Evolutionary conservation across 116 monocot genomes (phyloP).

Genomic region (Thalassia testudinum): DNA sequence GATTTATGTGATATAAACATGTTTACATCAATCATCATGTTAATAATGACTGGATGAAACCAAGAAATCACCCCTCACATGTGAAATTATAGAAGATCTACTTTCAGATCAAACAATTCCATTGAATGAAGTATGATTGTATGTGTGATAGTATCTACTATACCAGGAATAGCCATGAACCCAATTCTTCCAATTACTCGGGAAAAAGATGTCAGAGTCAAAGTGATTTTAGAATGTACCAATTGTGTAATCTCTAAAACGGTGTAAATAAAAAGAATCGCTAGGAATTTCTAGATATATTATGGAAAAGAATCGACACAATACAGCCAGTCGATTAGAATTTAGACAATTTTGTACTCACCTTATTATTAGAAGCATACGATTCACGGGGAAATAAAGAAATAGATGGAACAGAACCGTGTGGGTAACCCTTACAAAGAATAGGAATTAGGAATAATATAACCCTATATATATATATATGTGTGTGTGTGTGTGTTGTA

Average conservation of each 20-base stretch:
- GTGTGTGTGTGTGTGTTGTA: too few species aligned
- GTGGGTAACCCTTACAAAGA: background rate
- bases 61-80: background rate
- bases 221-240: too few species aligned
- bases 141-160: conserved; percentile 4
- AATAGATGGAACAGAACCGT: conserved; percentile 1
- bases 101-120: conserved; percentile 4
- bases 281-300: too few species aligned
- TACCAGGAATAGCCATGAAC: conserved; percentile 2
- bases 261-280: too few species aligned
- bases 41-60: background rate
- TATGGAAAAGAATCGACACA: too few species aligned
- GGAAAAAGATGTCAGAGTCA: background rate
- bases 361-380: background rate
- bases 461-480: too few species aligned
- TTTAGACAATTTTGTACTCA: conserved; percentile 1
- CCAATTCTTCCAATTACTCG: conserved; percentile 3
- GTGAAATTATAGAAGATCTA: conserved; percentile 1
- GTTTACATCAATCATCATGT: too few species aligned
- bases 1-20: too few species aligned
- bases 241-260: too few species aligned
- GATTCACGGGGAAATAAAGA: conserved; percentile 1
- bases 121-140: conserved; percentile 3
- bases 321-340: background rate
- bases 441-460: too few species aligned